Conservation (phyloP, 2,329 filamentous ascomycete species). For the Fusarium sp. region DNA sequence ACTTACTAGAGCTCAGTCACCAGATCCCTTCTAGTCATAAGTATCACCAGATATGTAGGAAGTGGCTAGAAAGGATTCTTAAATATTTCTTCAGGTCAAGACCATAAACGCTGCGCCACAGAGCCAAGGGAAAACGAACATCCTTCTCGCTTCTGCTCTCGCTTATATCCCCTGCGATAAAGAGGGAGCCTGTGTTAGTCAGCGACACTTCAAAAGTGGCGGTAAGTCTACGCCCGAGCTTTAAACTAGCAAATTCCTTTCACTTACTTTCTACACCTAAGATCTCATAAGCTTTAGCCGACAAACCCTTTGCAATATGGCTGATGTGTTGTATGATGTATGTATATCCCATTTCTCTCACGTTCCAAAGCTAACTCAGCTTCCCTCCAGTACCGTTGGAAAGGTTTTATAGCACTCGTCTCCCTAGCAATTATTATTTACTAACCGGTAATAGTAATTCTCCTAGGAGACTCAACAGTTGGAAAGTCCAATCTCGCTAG, state of each 20-base stretch:
- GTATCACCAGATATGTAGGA: background rate
- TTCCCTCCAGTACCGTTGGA: background rate
- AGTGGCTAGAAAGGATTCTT: too few species aligned
- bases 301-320: background rate
- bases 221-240: background rate
- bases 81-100: too few species aligned
- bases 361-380: background rate
- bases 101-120: background rate
- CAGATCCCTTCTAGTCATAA: too few species aligned
- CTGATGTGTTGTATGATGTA: background rate
- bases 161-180: background rate
- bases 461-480: background rate
- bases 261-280: background rate
- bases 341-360: rapidly evolving
- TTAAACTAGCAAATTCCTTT: background rate
- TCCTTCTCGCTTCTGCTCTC: background rate
- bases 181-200: background rate
- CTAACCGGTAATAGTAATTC: background rate
- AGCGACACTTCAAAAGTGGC: background rate
- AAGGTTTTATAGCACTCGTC: background rate
- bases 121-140: background rate
- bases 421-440: rapidly evolving
- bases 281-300: rapidly evolving
- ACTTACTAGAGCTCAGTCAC: too few species aligned
- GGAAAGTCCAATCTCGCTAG: conserved; percentile 12